Conservation (phyloP, 805 yeast species). For the Starmerella stigmatis region DNA sequence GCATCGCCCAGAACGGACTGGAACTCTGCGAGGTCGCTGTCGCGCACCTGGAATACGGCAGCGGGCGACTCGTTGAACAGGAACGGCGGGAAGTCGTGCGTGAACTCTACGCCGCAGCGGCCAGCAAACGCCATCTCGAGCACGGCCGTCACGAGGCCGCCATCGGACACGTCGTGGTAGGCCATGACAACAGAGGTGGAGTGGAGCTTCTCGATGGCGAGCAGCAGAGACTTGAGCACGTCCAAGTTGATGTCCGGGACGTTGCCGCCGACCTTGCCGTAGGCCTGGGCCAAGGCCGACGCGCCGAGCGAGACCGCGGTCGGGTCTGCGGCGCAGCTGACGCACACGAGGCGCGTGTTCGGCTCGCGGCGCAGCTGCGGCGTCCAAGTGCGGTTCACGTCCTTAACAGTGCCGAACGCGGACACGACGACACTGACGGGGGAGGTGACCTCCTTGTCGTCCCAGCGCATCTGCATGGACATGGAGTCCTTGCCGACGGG, state of each 20-base stretch:
- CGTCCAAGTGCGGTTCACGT: constrained; percentile 90
- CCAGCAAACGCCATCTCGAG: constrained; percentile 97
- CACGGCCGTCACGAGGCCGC: constrained; percentile 79
- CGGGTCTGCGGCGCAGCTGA: constrained; percentile 41
- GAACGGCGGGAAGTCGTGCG: constrained; percentile 37
- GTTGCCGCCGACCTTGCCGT: constrained; percentile 69
- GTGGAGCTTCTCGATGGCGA: constrained; percentile 63
- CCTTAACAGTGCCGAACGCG: constrained; percentile 76
- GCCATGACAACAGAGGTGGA: constrained; percentile 54
- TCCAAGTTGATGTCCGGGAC: constrained; percentile 69
- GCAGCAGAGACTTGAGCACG: constrained; percentile 58
- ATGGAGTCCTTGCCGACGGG: constrained; percentile 99
- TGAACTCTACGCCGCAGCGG: constrained; percentile 66
- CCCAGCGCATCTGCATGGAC: constrained; percentile 99
- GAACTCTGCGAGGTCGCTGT: constrained; percentile 41
- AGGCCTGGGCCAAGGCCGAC: constrained; percentile 90
- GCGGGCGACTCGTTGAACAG: constrained; percentile 92
- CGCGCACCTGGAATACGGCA: constrained; percentile 81
- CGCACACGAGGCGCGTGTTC: constrained; percentile 66
- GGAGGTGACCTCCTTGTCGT: constrained; percentile 73
- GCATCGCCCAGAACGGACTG: constrained; percentile 42
- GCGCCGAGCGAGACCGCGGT: constrained; percentile 62
- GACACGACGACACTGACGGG: constrained; percentile 87
- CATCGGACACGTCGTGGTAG: constrained; percentile 94
- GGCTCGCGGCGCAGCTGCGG: constrained; percentile 57